Evolutionary conservation across 2,329 filamentous ascomycete species (phyloP).

Genomic region (Alternaria metachromatica): DNA sequence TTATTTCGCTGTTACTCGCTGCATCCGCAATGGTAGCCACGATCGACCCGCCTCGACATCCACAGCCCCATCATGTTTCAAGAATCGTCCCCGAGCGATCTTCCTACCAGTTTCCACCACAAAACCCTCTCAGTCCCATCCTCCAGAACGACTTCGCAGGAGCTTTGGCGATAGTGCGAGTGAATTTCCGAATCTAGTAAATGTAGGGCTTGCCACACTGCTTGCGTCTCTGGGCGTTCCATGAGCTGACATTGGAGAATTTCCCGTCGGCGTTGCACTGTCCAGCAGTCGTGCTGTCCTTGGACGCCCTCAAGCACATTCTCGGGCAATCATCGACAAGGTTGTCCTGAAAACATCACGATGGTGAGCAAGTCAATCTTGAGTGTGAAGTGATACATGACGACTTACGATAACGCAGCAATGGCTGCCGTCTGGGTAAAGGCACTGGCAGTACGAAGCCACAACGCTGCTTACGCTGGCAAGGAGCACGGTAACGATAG

Average conservation of each 20-base stretch:
- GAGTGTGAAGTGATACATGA: background rate
- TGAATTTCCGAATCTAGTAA: background rate
- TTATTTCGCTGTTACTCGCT: background rate
- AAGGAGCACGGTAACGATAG: background rate
- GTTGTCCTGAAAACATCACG: background rate
- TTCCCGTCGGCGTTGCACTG: constrained; percentile 2
- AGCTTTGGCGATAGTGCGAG: background rate
- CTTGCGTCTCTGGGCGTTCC: background rate
- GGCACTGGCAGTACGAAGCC: constrained; percentile 7
- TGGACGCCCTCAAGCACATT: background rate
- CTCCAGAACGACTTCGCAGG: constrained; percentile 7
- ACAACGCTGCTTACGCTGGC: constrained; percentile 6
- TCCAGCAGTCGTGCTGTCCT: background rate
- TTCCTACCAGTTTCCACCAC: constrained; percentile 8
- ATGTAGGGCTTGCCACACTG: background rate
- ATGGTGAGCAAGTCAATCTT: background rate
- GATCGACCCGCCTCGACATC: constrained; percentile 9
- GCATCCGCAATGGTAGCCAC: background rate
- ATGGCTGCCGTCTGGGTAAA: constrained; percentile 1
- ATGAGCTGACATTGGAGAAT: background rate
- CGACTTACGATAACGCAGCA: constrained; percentile 11
- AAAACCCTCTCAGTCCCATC: constrained; percentile 17
- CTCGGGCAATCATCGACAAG: background rate
- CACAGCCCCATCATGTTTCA: constrained; percentile 23
- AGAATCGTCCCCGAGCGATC: constrained; percentile 13